Conservation (phyloP, 805 yeast species). For the Hanseniaspora thailandica region DNA sequence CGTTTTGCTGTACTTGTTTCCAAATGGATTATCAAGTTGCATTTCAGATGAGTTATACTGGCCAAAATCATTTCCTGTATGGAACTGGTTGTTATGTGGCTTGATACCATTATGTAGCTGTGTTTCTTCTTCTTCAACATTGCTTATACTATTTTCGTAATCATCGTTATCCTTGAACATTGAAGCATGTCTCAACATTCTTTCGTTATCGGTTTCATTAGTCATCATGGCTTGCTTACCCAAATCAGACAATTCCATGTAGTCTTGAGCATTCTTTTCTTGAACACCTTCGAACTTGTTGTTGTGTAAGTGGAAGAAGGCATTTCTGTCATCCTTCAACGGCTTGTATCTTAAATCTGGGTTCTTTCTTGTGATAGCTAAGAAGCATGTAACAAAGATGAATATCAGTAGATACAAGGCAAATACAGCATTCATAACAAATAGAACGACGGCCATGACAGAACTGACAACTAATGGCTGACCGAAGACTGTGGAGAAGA, state of each 20-base stretch:
- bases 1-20: not conserved
- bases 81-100: not conserved
- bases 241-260: constrained; percentile 27
- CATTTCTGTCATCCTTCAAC: constrained; percentile 89
- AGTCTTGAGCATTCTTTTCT: constrained; percentile 19
- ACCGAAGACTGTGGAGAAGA: constrained; percentile 72
- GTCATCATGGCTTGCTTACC: constrained; percentile 30
- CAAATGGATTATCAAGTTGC: constrained; percentile 11
- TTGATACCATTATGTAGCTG: not conserved
- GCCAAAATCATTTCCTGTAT: constrained; percentile 6
- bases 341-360: constrained; percentile 95
- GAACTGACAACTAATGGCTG: constrained; percentile 85
- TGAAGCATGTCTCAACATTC: constrained; percentile 18
- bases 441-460: constrained; percentile 81
- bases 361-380: constrained; percentile 76
- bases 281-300: constrained; percentile 24
- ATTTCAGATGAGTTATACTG: not conserved
- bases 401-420: constrained; percentile 71
- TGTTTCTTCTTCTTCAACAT: constrained; percentile 1
- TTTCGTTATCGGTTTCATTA: constrained; percentile 27
- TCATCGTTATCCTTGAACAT: constrained; percentile 12
- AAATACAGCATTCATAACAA: constrained; percentile 78
- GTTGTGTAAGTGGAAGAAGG: constrained; percentile 70
- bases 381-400: constrained; percentile 75
- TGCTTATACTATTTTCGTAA: not conserved